These are phyloP conservation scores for Populus hybrid DNA, from an alignment of 441 rosid genomes.

Conservation along the genomic window DNA sequence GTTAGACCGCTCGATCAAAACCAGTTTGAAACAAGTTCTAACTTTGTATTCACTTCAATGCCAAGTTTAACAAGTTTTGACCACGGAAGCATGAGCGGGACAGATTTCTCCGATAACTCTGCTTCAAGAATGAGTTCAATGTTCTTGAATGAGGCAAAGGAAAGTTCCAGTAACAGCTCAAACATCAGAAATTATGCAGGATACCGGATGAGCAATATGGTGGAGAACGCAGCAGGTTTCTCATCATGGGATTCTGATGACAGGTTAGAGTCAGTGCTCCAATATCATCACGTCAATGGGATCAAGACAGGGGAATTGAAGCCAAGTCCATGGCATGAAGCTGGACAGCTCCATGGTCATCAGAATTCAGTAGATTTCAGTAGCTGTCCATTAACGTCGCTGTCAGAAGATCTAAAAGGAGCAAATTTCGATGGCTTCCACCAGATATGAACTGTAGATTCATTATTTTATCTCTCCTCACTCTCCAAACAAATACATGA, in stretches of 20 bases:
- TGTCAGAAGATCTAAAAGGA: slow-evolving; percentile 51
- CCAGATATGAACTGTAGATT: slow-evolving; percentile 40
- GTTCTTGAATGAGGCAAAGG: slow-evolving; percentile 35
- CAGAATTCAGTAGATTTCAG: slow-evolving; percentile 38
- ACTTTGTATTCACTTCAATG: slow-evolving; percentile 36
- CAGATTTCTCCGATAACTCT: slow-evolving; percentile 44
- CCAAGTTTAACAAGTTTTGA: slow-evolving; percentile 44
- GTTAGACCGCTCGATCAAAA: slow-evolving; percentile 18
- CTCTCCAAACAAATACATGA: slow-evolving; percentile 9
- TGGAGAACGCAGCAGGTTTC: slow-evolving; percentile 33
- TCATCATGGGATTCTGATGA: slow-evolving; percentile 30
- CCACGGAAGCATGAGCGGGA: slow-evolving; percentile 30
- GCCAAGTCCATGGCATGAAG: slow-evolving; percentile 37
- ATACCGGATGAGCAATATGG: slow-evolving; percentile 29
- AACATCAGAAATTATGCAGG: slow-evolving; percentile 40
- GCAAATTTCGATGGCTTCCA: slow-evolving; percentile 46
- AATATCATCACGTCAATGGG: slow-evolving; percentile 35
- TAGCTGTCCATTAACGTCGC: slow-evolving; percentile 45
- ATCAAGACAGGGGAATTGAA: slow-evolving; percentile 38
- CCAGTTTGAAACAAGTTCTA: slow-evolving; percentile 29
- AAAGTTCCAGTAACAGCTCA: slow-evolving; percentile 52
- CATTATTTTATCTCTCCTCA: slow-evolving; percentile 9
- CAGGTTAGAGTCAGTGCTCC: slow-evolving; percentile 27
- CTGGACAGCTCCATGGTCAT: slow-evolving; percentile 24
- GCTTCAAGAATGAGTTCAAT: slow-evolving; percentile 37